Conservation (phyloP, 2,329 filamentous ascomycete genomes). For the Hypoxylon sp. region DNA sequence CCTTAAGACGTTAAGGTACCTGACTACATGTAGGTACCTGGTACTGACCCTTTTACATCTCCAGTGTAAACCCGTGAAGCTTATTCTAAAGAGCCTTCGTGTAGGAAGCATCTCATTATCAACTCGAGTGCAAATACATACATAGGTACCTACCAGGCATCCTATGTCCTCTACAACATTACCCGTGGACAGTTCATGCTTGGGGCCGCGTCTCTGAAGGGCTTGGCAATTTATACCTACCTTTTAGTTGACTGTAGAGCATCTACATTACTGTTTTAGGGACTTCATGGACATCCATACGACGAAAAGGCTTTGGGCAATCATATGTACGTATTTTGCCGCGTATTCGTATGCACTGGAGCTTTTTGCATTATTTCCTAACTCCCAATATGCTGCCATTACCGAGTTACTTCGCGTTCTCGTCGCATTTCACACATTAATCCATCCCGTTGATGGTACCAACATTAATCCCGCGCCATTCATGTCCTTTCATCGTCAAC, state of each 20-base stretch:
- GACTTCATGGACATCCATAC: not conserved
- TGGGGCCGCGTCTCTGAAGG: not conserved
- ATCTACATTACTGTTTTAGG: not conserved
- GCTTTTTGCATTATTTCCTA: conserved; percentile 33
- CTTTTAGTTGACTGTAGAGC: too few species aligned
- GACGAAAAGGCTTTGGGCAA: too few species aligned
- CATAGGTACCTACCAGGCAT: too few species aligned
- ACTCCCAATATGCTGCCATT: conserved; percentile 30
- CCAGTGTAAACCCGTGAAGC: too few species aligned
- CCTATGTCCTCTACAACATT: not conserved
- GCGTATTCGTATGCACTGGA: conserved; percentile 24
- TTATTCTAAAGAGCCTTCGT: not conserved
- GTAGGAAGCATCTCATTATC: not conserved
- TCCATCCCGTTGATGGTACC: not conserved
- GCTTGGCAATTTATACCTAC: too few species aligned
- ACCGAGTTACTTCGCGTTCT: conserved; percentile 8
- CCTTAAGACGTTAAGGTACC: too few species aligned
- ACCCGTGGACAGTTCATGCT: not conserved
- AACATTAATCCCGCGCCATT: not conserved
- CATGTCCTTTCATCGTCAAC: conserved; percentile 6
- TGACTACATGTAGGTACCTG: too few species aligned
- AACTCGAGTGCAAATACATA: not conserved
- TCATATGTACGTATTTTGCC: not conserved
- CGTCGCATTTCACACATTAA: conserved; percentile 31
- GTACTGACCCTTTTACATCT: not conserved